Conservation (phyloP, 805 yeast genomes). For the Saturnispora quitensis region DNA sequence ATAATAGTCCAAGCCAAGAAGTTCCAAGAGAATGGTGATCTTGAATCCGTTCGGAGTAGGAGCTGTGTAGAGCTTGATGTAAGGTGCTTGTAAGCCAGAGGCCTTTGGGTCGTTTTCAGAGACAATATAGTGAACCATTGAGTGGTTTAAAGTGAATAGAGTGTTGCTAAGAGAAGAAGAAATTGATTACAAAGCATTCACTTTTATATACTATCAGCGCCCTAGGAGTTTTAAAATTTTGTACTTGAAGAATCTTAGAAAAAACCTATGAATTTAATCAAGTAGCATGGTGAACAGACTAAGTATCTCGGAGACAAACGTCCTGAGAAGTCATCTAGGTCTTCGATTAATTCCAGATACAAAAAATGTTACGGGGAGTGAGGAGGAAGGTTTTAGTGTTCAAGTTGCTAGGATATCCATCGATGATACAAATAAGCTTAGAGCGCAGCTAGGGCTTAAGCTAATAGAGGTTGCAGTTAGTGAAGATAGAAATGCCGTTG, state of each 20-base stretch:
- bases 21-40: slow-evolving; percentile 32
- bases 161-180: background rate
- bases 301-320: slow-evolving; percentile 18
- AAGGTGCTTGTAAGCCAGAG: slow-evolving; percentile 30
- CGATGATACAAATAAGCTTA: slow-evolving; percentile 40
- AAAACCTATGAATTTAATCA: background rate
- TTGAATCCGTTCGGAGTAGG: slow-evolving; percentile 41
- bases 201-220: background rate
- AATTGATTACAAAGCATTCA: background rate
- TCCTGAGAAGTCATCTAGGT: slow-evolving; percentile 15
- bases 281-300: background rate
- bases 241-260: background rate
- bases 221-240: background rate
- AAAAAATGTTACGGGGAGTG: background rate
- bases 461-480: slow-evolving; percentile 14
- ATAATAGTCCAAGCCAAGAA: slow-evolving; percentile 35
- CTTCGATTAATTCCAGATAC: slow-evolving; percentile 8
- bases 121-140: slow-evolving; percentile 26
- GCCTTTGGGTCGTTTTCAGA: slow-evolving; percentile 29
- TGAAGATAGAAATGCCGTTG: slow-evolving; percentile 19
- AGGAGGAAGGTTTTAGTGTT: no score
- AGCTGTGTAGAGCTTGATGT: slow-evolving; percentile 34
- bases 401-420: slow-evolving; percentile 24
- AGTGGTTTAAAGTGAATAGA: background rate
- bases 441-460: slow-evolving; percentile 36